Evolutionary conservation across 805 yeast species (phyloP).

Genomic region (Cyberlindnera mississippiensis): DNA sequence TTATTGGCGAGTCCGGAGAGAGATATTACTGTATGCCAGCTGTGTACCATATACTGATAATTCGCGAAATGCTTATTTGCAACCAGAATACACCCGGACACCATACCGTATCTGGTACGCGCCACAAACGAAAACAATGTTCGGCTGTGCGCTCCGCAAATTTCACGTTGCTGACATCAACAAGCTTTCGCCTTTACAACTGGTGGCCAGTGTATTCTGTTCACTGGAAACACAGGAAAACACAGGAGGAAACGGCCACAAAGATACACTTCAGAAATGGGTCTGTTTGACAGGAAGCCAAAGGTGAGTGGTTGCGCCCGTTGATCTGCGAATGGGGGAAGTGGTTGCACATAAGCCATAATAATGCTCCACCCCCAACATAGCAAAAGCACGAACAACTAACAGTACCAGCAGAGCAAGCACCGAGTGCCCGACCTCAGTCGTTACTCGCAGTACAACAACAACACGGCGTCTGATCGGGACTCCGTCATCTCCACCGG

Average conservation of each 20-base stretch:
- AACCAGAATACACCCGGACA: no score
- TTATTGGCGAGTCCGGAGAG: no score
- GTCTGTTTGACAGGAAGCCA: constrained; percentile 7
- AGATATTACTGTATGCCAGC: no score
- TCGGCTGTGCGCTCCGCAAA: constrained; percentile 1
- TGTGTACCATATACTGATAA: no score
- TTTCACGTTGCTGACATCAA: constrained; percentile 2
- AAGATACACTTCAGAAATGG: no score
- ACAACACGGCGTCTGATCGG: constrained; percentile 3
- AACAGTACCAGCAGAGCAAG: constrained; percentile 4
- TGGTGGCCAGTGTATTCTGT: no score
- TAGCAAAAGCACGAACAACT: background rate
- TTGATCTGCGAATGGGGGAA: no score
- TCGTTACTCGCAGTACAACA: constrained; percentile 33
- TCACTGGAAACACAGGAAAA: no score
- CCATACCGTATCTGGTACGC: background rate
- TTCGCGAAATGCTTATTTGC: no score
- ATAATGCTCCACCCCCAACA: no score
- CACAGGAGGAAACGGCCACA: no score
- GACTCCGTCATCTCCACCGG: constrained; percentile 23
- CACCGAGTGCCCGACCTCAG: constrained; percentile 35
- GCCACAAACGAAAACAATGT: background rate
- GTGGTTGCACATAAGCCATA: background rate
- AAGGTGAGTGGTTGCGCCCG: no score
- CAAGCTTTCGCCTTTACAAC: background rate